A percentile compares a stretch with the other conserved stretches of the same genome.
These are phyloP conservation scores for Cyclaneusma minus DNA, from an alignment of 2,329 filamentous ascomycete genomes.

Conservation along the genomic window DNA sequence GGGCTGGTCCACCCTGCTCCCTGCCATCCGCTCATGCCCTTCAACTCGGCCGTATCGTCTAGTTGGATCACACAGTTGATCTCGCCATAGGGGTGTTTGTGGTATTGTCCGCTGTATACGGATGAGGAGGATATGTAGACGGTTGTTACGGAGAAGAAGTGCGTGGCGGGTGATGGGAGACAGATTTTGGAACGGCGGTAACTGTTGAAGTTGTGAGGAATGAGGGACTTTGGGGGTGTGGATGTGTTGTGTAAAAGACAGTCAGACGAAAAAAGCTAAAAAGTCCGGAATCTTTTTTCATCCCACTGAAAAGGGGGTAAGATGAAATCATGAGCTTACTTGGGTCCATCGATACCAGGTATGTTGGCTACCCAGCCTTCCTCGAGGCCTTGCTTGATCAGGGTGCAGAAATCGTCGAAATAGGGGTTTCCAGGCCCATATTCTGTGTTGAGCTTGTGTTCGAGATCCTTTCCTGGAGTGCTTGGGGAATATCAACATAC, in stretches of 20 bases:
- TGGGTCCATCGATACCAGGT: slow-evolving; percentile 26
- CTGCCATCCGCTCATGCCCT: slow-evolving; percentile 39
- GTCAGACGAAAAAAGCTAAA: too few relatives aligned
- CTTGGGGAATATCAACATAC: too few relatives aligned
- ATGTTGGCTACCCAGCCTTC: slow-evolving; percentile 30
- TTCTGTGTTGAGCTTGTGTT: slow-evolving; percentile 24
- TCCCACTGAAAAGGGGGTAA: too few relatives aligned
- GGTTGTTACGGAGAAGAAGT: slow-evolving; percentile 38
- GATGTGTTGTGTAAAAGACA: too few relatives aligned
- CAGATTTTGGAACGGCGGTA: slow-evolving; percentile 31
- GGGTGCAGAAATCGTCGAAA: slow-evolving; percentile 26
- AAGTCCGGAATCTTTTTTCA: too few relatives aligned
- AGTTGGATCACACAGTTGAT: slow-evolving; percentile 38
- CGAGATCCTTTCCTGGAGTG: slow-evolving; percentile 29
- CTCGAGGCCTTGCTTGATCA: slow-evolving; percentile 22
- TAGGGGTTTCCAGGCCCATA: slow-evolving; percentile 26
- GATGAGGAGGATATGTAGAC: slow-evolving; percentile 37
- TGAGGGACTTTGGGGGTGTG: too few relatives aligned
- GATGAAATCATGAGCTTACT: too few relatives aligned
- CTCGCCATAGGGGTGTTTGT: slow-evolving; percentile 36
- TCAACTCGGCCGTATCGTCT: slow-evolving; percentile 31
- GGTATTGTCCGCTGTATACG: slow-evolving; percentile 35
- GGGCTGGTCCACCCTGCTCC: slow-evolving; percentile 39
- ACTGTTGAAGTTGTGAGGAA: too few relatives aligned
- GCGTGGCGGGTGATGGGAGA: slow-evolving; percentile 27